Percentiles rank a stretch among this genome's conserved stretches.
Conservation (phyloP, 768 basidiomycete genomes). For the Leccinum rimulosum region DNA sequence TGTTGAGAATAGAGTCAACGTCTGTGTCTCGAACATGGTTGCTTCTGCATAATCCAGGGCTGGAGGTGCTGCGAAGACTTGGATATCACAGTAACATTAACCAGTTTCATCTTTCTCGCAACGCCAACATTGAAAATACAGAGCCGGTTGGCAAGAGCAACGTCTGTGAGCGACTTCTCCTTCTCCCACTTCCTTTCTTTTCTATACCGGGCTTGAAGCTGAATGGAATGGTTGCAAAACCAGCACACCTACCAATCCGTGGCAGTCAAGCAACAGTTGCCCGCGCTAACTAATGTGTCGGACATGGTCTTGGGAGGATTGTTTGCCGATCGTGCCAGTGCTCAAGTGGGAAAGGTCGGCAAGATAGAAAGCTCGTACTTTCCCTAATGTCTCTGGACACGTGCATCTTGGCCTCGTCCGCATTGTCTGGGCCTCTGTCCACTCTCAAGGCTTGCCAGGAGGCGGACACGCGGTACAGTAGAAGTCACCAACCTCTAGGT, state of each 20-base stretch:
- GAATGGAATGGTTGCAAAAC: slow-evolving; percentile 85
- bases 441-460: slow-evolving; percentile 87
- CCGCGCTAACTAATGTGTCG: slow-evolving; percentile 74
- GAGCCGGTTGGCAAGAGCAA: slow-evolving; percentile 93
- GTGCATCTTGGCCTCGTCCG: no score
- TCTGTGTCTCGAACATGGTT: slow-evolving; percentile 72
- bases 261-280: slow-evolving; percentile 79
- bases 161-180: slow-evolving; percentile 52
- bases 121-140: slow-evolving; percentile 91
- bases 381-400: no score
- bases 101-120: slow-evolving; percentile 53
- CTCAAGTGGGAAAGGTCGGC: neutral
- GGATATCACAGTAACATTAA: no score
- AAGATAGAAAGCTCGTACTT: no score
- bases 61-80: no score
- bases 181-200: neutral
- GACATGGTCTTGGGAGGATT: slow-evolving; percentile 69
- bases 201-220: slow-evolving; percentile 34
- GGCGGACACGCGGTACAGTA: slow-evolving; percentile 44
- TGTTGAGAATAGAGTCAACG: slow-evolving; percentile 79
- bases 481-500: slow-evolving; percentile 39
- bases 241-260: slow-evolving; percentile 82
- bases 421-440: slow-evolving; percentile 13
- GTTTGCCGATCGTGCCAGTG: slow-evolving; percentile 59
- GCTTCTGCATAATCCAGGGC: no score